Evolutionary conservation across 129 eudicot species (phyloP), one percentile per base, ranked within the genome.

Genomic region (Rutidosis leptorrhynchoides): DNA sequence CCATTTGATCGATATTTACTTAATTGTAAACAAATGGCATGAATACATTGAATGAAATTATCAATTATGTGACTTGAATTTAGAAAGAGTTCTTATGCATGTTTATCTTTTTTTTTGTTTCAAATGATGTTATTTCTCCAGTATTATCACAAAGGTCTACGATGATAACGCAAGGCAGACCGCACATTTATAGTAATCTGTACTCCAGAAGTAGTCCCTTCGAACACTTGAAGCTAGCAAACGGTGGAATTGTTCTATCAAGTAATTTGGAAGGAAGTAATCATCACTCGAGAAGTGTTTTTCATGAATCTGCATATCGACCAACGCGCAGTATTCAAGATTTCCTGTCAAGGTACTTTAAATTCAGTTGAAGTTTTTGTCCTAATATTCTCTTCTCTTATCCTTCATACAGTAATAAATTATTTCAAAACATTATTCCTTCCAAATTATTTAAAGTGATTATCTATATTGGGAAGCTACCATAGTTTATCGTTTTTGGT

Each of bases 141-240:
- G 96, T 89, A 19, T 55, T 85, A 78, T 81, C 87, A 48, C 86
- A 81, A 48, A 69, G 74, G 29, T 37, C 73, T 61, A 70, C 88
- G 26, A 56, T 52, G 46, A 65, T 24, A 17, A 27, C 59, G 24
- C 83, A 81, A 75, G 83, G 84, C 43, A 78, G 81, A 72, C 68
- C 69, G 15, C 71, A 81, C 28, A 49, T 67, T 22, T 75, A 79
- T 26, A 76, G 79, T 60, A 79, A 67, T 24, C 58, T 77, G 54
- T 57, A 73, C 75, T 64, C 83, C n/a, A 73, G 83, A 73, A 51
- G 72, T 45, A 74, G 62, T 69, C 83, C 87, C 58, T 74, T 85
- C 28, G 83, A 81, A 23, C 74, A 80, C 67, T 57, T 82, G 74
- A 85, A 73, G 57, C 60, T 67, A 35, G 73, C 82, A 37, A 87